These are phyloP conservation scores for Arabis alpina DNA, from an alignment of 345 rosid species.

Conservation along the genomic window DNA sequence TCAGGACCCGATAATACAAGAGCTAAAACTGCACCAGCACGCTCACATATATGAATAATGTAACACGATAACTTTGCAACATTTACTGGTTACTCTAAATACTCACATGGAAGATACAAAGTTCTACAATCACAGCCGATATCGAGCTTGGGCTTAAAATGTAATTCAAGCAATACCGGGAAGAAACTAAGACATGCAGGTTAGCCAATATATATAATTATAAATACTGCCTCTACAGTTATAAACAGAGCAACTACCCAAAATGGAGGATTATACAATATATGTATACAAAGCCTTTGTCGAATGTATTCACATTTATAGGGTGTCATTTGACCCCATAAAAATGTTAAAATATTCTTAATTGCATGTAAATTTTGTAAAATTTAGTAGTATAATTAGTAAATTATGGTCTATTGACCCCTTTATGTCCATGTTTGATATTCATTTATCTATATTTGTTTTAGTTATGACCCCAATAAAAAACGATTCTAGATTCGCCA, in stretches of 20 bases:
- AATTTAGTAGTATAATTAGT: no score
- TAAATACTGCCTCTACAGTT: background rate
- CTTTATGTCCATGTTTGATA: no score
- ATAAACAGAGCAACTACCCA: slow-evolving; percentile 5
- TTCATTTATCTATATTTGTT: no score
- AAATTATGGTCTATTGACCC: no score
- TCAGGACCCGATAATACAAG: background rate
- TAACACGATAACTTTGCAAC: background rate
- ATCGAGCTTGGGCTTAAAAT: background rate
- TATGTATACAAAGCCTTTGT: background rate
- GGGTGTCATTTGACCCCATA: no score
- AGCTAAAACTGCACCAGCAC: background rate
- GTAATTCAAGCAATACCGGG: slow-evolving; percentile 5
- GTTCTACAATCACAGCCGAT: background rate
- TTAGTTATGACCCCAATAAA: no score
- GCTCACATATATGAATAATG: background rate
- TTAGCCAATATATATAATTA: background rate
- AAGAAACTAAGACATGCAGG: slow-evolving; percentile 11
- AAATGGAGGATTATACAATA: background rate
- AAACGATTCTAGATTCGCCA: no score
- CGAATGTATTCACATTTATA: no score
- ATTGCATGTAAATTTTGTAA: no score
- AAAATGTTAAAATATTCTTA: no score
- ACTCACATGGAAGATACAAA: background rate
- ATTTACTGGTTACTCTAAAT: slow-evolving; percentile 3